Evolutionary conservation across 169 alveolate genomes (phyloP), one percentile per base, ranked within the genome.

Genomic region (Eimeria sp.): DNA sequence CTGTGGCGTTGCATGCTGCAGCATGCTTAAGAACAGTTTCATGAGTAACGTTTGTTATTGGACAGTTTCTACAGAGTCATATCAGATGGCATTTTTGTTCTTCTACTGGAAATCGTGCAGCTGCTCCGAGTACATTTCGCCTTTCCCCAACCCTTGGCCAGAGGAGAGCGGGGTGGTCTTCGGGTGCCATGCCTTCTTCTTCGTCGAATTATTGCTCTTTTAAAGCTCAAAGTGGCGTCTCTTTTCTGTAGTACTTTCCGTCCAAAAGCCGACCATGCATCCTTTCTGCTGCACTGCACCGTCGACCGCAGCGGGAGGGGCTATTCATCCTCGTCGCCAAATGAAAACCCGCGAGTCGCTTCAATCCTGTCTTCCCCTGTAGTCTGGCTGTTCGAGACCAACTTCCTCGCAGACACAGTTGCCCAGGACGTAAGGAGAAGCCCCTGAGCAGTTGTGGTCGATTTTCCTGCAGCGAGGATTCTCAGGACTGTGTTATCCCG

Each of bases 151-250:
- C 83, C 83, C 18, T 5, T 14, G 54, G 4, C 57, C 51, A 72
- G 83, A 49, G 83, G 54, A 43, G 47, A 34, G 83, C 83, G 51
- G 83, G 47, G 47, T 72, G 57, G 83, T 72, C 83, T 72, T 27
- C 83, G n/a, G 4, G 10, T 72, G 47, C 54, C 83, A 34, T 14
- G 83, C 7, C 7, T 5, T 72, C 49, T 34, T 72, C 54, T 72
- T 72, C 83, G 6, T 34, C 40, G 83, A 20, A 7, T 72, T 34
- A 20, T 63, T 63, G 25, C 40, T 58, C 67, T 40, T 63, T 63
- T 16, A 4, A 14, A 63, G 3, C 5, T 40, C 18, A 25, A 22
- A 2, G 2, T 11, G 25, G 73, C 5, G 4, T 25, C 3, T 63
- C 5, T 63, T 22, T 63, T 22, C 10, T 63, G 40, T 25, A 63